A percentile compares a stretch with the other conserved stretches of the same genome.
Conservation (phyloP, 2,329 filamentous ascomycete genomes). For the Aspergillus hortae region DNA sequence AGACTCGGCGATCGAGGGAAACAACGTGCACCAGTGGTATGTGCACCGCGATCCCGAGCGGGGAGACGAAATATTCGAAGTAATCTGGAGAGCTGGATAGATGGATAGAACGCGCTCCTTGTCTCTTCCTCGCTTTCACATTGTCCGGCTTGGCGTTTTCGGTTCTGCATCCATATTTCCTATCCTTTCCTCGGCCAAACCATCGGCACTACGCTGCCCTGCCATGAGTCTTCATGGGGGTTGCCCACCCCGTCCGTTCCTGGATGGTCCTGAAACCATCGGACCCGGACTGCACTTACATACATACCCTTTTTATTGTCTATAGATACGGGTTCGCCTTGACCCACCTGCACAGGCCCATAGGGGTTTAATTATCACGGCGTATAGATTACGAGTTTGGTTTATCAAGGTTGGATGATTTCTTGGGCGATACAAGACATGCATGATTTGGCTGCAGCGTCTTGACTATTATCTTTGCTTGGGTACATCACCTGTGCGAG, state of each 20-base stretch:
- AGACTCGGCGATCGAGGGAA: constrained; percentile 43
- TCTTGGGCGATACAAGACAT: constrained; percentile 9
- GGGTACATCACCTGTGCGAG: neutral
- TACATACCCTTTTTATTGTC: constrained; percentile 2
- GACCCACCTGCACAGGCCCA: constrained; percentile 2
- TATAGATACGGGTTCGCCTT: constrained; percentile 11
- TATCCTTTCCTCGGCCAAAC: neutral
- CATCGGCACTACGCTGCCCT: neutral
- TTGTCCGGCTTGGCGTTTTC: neutral
- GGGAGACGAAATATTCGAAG: constrained; percentile 39
- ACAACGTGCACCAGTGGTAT: constrained; percentile 55
- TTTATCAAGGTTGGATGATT: constrained; percentile 11
- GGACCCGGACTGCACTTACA: neutral
- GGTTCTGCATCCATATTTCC: neutral
- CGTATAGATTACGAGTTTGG: constrained; percentile 18
- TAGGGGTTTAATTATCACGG: constrained; percentile 11
- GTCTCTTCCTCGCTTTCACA: neutral
- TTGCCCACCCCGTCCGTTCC: neutral
- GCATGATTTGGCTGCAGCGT: constrained; percentile 1
- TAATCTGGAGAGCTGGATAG: constrained; percentile 32
- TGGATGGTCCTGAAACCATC: neutral
- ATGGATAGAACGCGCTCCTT: neutral
- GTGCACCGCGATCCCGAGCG: constrained; percentile 44
- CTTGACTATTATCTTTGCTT: neutral
- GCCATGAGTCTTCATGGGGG: neutral